Evolutionary conservation across 129 eudicot species (phyloP).

Genomic region (Cynara cardunculus): DNA sequence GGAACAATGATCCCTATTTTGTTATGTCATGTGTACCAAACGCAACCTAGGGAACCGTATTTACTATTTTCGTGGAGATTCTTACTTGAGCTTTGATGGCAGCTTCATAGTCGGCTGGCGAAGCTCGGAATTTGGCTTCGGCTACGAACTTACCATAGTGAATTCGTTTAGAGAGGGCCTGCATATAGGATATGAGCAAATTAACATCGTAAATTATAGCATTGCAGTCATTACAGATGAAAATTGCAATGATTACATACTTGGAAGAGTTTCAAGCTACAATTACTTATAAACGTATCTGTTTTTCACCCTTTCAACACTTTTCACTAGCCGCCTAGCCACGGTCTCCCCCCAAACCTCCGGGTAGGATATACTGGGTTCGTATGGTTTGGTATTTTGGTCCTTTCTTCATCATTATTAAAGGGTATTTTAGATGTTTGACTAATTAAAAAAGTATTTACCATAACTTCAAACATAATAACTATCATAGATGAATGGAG

Average conservation of each 20-base stretch:
- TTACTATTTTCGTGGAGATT: background rate
- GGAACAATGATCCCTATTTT: background rate
- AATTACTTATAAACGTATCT: background rate
- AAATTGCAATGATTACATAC: background rate
- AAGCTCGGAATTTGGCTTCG: conserved; percentile 78
- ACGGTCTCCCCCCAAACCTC: too few relatives aligned
- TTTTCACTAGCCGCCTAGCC: background rate
- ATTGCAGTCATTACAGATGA: background rate
- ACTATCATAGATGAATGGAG: too few relatives aligned
- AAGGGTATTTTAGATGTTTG: background rate
- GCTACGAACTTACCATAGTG: conserved; percentile 96
- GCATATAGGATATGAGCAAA: conserved; percentile 5
- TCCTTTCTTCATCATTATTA: background rate
- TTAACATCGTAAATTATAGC: background rate
- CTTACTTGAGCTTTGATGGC: conserved; percentile 74
- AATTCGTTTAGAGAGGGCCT: conserved; percentile 87
- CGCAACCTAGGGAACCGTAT: background rate
- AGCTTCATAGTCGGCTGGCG: conserved; percentile 62
- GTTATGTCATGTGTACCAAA: background rate
- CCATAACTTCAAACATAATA: too few relatives aligned
- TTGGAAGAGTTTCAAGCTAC: background rate
- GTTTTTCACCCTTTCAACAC: too few relatives aligned
- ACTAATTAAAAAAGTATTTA: background rate
- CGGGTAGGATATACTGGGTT: too few relatives aligned
- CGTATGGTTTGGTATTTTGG: background rate